phyloP scores from a whole-genome alignment of 2,329 filamentous ascomycete genomes.

The Pyricularia pennisetigena region DNA sequence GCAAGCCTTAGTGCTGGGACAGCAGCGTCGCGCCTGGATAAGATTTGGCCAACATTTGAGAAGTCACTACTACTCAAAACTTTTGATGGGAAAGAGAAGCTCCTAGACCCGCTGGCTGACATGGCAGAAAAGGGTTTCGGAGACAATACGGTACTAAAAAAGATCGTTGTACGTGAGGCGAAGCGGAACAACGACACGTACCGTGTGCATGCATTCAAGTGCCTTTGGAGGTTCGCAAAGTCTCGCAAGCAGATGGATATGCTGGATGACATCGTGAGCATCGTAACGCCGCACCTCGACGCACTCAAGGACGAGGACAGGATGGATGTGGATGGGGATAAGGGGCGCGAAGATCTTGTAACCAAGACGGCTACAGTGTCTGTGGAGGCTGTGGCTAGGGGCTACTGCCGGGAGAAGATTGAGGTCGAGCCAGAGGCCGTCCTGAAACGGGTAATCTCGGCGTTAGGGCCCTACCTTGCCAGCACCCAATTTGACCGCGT shows the following conservation, averaged over 20 bases:
- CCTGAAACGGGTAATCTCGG: conserved; percentile 27
- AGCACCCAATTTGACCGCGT: conserved; percentile 28
- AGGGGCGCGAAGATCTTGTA: conserved; percentile 26
- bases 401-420: conserved; percentile 34
- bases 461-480: conserved; percentile 29
- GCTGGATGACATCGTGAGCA: conserved; percentile 52
- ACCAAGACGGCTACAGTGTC: conserved; percentile 37
- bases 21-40: conserved; percentile 46
- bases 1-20: conserved; percentile 49
- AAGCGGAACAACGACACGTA: conserved; percentile 87
- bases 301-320: conserved; percentile 41
- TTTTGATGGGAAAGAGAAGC: conserved; percentile 81
- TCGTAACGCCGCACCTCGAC: conserved; percentile 55
- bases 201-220: conserved; percentile 62
- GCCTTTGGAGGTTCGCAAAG: conserved; percentile 63
- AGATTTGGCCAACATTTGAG: conserved; percentile 76
- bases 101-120: conserved; percentile 68
- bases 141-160: conserved; percentile 43
- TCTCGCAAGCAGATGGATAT: conserved; percentile 65
- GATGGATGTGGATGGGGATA: conserved; percentile 57
- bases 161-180: conserved; percentile 76
- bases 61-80: conserved; percentile 80
- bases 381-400: conserved; percentile 38
- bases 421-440: conserved; percentile 24
- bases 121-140: conserved; percentile 58